phyloP scores from a whole-genome alignment of 2,329 filamentous ascomycete genomes.

The Pseudogymnoascus sp. region DNA sequence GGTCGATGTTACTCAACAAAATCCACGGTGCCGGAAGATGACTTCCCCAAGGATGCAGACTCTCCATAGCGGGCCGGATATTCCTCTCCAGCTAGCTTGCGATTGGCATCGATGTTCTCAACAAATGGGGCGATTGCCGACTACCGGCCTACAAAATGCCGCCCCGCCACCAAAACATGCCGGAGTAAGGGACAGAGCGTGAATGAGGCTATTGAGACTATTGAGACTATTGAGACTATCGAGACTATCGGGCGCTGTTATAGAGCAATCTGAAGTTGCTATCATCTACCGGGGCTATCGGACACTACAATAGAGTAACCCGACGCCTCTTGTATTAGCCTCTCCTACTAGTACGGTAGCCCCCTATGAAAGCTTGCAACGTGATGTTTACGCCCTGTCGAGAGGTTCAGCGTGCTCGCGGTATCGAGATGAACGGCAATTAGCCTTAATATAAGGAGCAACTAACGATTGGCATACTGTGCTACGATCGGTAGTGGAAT shows the following conservation, averaged over 20 bases:
- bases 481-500: not conserved
- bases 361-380: not conserved
- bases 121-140: not conserved
- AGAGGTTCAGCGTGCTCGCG: not conserved
- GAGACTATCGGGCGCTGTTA: not conserved
- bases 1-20: not conserved
- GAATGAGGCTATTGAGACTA: not conserved
- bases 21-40: not conserved
- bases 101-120: slow-evolving; percentile 2
- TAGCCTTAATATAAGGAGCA: not conserved
- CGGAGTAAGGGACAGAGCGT: not conserved
- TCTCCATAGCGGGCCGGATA: not conserved
- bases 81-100: not conserved
- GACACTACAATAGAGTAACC: not conserved
- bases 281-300: not conserved
- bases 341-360: not conserved
- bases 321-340: not conserved
- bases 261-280: not conserved
- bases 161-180: not conserved
- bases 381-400: not conserved
- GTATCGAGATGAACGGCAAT: not conserved
- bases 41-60: not conserved
- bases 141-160: not conserved
- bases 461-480: not conserved
- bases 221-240: not conserved